phyloP scores from a whole-genome alignment of 1,139 yeast species.

The Suhomyces bribrorum region DNA sequence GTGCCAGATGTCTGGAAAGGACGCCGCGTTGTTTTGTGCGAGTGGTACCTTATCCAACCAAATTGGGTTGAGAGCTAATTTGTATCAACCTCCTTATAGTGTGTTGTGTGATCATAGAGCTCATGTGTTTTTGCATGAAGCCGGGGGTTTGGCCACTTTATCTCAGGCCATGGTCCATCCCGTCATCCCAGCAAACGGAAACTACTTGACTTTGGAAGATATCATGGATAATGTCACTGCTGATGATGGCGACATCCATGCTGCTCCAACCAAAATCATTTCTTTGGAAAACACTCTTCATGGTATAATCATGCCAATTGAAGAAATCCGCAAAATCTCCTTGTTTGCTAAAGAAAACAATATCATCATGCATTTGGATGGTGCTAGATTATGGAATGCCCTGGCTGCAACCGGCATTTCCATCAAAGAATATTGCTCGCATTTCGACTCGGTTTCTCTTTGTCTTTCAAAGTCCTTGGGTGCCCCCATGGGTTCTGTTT shows the following conservation, averaged over 20 bases:
- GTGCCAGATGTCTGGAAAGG: conserved; percentile 41
- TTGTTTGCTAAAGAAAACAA: conserved; percentile 37
- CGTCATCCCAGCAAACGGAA: conserved; percentile 39
- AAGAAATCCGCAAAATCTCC: conserved; percentile 41
- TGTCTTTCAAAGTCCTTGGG: conserved; percentile 50
- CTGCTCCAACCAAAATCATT: conserved; percentile 49
- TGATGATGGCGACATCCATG: conserved; percentile 50
- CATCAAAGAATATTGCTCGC: conserved; percentile 38
- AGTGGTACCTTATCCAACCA: conserved; percentile 52
- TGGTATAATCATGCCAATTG: conserved; percentile 46
- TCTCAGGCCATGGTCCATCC: conserved; percentile 50
- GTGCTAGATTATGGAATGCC: conserved; percentile 52
- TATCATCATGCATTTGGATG: conserved; percentile 45
- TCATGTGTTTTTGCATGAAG: conserved; percentile 44
- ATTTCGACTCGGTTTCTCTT: conserved; percentile 47
- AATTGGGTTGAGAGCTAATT: conserved; percentile 41
- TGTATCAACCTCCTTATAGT: conserved; percentile 48
- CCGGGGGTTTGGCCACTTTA: conserved; percentile 48
- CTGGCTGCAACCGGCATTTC: conserved; percentile 43
- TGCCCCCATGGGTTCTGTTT: conserved; percentile 49
- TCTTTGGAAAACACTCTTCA: conserved; percentile 49
- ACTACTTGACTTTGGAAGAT: conserved; percentile 41
- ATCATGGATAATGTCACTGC: conserved; percentile 42
- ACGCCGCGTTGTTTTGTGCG: conserved; percentile 45
- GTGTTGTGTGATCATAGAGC: conserved; percentile 43